Evolutionary conservation across 1,139 yeast genomes (phyloP).

Genomic region (Waltiozyma sp.): DNA sequence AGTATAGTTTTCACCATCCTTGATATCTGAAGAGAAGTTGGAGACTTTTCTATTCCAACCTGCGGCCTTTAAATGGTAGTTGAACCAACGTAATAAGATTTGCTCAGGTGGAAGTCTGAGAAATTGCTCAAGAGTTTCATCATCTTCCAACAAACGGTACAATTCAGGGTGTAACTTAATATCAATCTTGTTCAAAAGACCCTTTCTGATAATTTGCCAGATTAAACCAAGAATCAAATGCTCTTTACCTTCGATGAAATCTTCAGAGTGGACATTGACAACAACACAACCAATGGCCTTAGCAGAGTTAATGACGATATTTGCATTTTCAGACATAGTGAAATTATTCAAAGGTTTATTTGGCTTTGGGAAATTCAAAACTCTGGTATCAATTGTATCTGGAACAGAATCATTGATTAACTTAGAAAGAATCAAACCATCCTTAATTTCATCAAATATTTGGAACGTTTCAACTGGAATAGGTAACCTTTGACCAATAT

Average conservation of each 20-base stretch:
- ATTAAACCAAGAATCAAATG: slow-evolving; percentile 90
- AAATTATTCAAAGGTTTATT: slow-evolving; percentile 84
- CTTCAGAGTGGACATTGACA: slow-evolving; percentile 95
- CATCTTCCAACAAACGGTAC: slow-evolving; percentile 88
- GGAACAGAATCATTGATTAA: slow-evolving; percentile 96
- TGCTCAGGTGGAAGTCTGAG: slow-evolving; percentile 96
- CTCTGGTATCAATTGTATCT: slow-evolving; percentile 97
- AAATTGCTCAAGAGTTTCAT: slow-evolving; percentile 94
- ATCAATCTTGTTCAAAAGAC: slow-evolving; percentile 86
- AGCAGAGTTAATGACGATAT: slow-evolving; percentile 94
- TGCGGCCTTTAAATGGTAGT: slow-evolving; percentile 92
- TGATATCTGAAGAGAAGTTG: slow-evolving; percentile 79
- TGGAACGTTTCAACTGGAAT: slow-evolving; percentile 93
- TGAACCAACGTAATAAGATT: slow-evolving; percentile 93
- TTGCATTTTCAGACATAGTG: slow-evolving; percentile 94
- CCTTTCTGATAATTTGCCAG: slow-evolving; percentile 98
- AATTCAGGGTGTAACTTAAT: slow-evolving; percentile 94
- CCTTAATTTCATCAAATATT: slow-evolving; percentile 92
- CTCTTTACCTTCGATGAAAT: slow-evolving; percentile 93
- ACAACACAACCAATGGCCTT: slow-evolving; percentile 98
- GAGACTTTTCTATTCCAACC: slow-evolving; percentile 76
- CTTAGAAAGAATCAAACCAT: slow-evolving; percentile 86
- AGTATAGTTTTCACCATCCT: slow-evolving; percentile 94
- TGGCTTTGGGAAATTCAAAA: slow-evolving; percentile 74
- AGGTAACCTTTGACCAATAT: slow-evolving; percentile 78